Percentiles rank a stretch among this genome's conserved stretches.
Conservation (phyloP, 1,284 basidiomycete genomes). For the Cutaneotrichosporon daszewskae region DNA sequence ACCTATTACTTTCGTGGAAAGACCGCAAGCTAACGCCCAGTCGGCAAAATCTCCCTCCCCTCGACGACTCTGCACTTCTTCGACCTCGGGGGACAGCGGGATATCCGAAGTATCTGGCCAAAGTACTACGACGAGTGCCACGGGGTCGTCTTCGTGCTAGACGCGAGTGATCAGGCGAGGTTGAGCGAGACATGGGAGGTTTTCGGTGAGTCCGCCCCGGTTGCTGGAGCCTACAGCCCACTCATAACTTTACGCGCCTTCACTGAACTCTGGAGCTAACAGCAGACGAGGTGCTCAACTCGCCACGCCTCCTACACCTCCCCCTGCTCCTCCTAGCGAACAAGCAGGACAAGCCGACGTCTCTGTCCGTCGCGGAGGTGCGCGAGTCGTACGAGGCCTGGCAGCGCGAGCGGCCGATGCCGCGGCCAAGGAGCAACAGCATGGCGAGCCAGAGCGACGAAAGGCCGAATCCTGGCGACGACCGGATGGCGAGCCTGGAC, state of each 20-base stretch:
- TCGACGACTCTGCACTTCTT: slow-evolving; percentile 90
- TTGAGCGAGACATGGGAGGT: slow-evolving; percentile 89
- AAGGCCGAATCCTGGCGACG: slow-evolving; percentile 45
- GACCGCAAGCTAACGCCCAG: slow-evolving; percentile 51
- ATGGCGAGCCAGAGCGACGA: slow-evolving; percentile 1
- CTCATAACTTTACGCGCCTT: no score
- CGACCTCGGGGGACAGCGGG: slow-evolving; percentile 85
- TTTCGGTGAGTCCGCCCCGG: slow-evolving; percentile 74
- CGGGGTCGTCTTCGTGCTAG: slow-evolving; percentile 85
- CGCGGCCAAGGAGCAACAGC: neutral
- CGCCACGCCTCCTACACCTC: slow-evolving; percentile 77
- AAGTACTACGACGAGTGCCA: slow-evolving; percentile 92
- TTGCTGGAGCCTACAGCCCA: no score
- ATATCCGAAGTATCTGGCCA: slow-evolving; percentile 86
- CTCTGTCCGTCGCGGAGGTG: slow-evolving; percentile 79
- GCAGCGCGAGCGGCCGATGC: slow-evolving; percentile 47
- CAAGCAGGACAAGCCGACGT: slow-evolving; percentile 76
- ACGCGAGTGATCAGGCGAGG: slow-evolving; percentile 77
- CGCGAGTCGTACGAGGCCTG: slow-evolving; percentile 83
- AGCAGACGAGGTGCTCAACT: slow-evolving; percentile 74
- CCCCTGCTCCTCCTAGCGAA: slow-evolving; percentile 84
- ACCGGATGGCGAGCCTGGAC: slow-evolving; percentile 68
- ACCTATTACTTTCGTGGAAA: no score
- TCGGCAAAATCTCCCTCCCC: slow-evolving; percentile 82
- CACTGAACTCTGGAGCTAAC: slow-evolving; percentile 1